Evolutionary conservation across 345 rosid genomes (phyloP), one percentile per base, ranked within the genome.

Genomic region (Sisymbrium irio): DNA sequence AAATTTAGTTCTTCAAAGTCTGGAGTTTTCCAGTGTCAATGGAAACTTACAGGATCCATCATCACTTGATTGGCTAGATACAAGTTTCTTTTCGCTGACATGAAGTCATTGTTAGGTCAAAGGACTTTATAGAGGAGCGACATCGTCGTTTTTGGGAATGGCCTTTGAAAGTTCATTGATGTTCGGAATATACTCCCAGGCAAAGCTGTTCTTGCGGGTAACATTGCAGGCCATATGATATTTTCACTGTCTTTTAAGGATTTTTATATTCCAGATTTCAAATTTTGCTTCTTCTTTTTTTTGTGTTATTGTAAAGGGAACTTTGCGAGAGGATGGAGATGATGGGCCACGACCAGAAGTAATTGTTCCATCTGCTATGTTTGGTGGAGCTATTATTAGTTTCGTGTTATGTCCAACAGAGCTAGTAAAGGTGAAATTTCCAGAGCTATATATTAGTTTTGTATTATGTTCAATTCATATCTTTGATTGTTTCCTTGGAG

Each of bases 151-250:
- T 85, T 51, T 86, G 59, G 98, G 99, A 50, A 69, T 96, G 89
- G 90, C 96, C 36, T 87, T 90, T 67, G 99, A 89, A 77, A 90
- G 98, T 78, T 96, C 99, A 27, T 86, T 96, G 77, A 79, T 88
- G 72, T 95, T 96, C 60, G 94, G 98, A 39, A 81, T 96, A 65
- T 96, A 96, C 72, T 96, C 96, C n/a, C 96, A 88, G 78, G 90
- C 94, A 46, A 96, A 90, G 80, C 91, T 87, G 66, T 73, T 79
- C 27, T 81, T 92, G 73, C 93, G 82, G 98, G 97, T 65, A 50
- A 72, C 50, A 50, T 69, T 69, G 9, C 5, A 8, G 27, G n/a
- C 30, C 67, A 49, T 20, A 4, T 32, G 27, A 57, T 65, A 27
- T 49, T 32, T 40, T 39, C 30, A 65, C 45, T 49, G 30, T 45